Evolutionary conservation across 1,139 yeast genomes (phyloP).

Genomic region (Debaryomyces subglobosus): DNA sequence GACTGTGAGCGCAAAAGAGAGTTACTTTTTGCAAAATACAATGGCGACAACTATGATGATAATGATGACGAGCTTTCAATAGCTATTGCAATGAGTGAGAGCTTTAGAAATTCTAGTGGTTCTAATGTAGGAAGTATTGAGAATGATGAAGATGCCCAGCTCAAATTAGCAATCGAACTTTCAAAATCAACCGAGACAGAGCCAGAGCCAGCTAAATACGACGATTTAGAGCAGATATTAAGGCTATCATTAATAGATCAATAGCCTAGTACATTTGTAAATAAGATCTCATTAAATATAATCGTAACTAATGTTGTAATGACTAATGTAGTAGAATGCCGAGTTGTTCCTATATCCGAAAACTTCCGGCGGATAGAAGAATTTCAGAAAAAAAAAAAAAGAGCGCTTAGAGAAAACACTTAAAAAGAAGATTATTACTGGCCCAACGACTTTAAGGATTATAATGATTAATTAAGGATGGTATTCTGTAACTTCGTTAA

Average conservation of each 20-base stretch:
- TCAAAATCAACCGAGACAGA: conserved; percentile 17
- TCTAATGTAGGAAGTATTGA: conserved; percentile 1
- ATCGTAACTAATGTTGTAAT: background rate
- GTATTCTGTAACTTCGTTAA: conserved; percentile 32
- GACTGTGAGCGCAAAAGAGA: conserved; percentile 23
- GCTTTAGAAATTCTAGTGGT: conserved; percentile 18
- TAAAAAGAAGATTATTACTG: background rate
- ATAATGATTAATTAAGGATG: conserved; percentile 17
- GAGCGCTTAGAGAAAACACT: background rate
- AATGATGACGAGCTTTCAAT: conserved; percentile 52
- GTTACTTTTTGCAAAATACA: conserved; percentile 44
- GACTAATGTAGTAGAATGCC: background rate
- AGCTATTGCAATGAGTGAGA: conserved; percentile 57
- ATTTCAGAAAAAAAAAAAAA: background rate
- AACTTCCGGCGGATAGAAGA: background rate
- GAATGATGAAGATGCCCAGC: conserved; percentile 25
- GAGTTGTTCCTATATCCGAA: background rate
- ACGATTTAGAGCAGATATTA: conserved; percentile 18
- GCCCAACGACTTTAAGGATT: background rate
- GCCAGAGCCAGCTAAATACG: conserved; percentile 10
- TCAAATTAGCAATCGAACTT: conserved; percentile 28
- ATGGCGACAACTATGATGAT: conserved; percentile 41
- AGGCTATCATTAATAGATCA: conserved; percentile 21
- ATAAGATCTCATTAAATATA: background rate
- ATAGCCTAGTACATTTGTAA: conserved; percentile 3